A percentile compares a stretch with the other conserved stretches of the same genome.
Conservation (phyloP, 345 rosid genomes). For the Linum trigynum region DNA sequence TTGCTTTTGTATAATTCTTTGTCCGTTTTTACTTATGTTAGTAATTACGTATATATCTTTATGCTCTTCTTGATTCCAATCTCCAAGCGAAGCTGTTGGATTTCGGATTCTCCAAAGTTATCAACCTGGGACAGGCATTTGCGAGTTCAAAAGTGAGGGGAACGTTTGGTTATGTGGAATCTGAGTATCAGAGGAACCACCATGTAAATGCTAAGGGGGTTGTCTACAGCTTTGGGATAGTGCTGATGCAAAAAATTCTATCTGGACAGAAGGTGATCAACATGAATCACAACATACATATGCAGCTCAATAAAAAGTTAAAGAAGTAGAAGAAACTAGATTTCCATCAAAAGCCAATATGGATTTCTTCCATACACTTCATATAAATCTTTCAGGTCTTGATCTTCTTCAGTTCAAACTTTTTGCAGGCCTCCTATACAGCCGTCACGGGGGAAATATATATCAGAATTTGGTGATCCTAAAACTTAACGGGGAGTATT, state of each 20-base stretch:
- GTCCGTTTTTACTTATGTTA: no score
- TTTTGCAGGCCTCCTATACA: constrained; percentile 35
- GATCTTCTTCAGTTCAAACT: neutral
- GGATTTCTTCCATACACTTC: neutral
- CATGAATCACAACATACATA: constrained; percentile 26
- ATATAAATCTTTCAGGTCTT: neutral
- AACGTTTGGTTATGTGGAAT: constrained; percentile 56
- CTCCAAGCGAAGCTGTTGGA: no score
- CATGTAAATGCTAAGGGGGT: constrained; percentile 46
- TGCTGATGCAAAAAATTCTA: constrained; percentile 44
- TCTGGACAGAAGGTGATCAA: constrained; percentile 50
- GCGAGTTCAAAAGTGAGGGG: constrained; percentile 64
- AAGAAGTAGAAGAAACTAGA: neutral
- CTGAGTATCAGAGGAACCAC: constrained; percentile 44
- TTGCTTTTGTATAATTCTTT: no score
- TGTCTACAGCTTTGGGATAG: constrained; percentile 53
- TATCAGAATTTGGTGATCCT: constrained; percentile 39
- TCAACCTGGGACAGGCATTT: constrained; percentile 43
- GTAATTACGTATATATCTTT: no score
- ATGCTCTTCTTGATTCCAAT: no score
- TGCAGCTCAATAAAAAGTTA: constrained; percentile 45
- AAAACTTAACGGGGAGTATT: constrained; percentile 41
- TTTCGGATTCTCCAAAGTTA: no score
- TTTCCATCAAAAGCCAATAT: neutral
- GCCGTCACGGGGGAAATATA: constrained; percentile 28